phyloP scores from a whole-genome alignment of 176 grass and related monocot genomes.

The Triticum aestivum region DNA sequence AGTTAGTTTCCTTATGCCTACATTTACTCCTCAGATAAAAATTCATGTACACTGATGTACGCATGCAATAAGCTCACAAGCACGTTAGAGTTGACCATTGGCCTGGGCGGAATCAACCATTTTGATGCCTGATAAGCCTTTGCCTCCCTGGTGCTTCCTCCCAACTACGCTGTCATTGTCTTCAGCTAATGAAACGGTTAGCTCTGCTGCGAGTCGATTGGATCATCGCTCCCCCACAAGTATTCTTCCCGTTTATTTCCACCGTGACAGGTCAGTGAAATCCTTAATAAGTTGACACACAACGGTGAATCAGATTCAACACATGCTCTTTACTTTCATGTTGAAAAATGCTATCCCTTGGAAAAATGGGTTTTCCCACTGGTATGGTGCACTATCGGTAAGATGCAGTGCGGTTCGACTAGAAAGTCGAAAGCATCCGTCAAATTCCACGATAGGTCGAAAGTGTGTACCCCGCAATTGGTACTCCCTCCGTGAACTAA shows the following conservation, averaged over 20 bases:
- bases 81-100: no score
- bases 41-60: no score
- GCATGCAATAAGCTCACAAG: no score
- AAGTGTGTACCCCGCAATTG: neutral
- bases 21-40: no score
- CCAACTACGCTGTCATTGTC: neutral
- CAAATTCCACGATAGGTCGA: neutral
- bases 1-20: no score
- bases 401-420: conserved; percentile 31
- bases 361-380: neutral
- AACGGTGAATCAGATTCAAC: neutral
- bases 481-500: neutral
- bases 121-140: neutral
- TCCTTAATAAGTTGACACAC: neutral
- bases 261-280: neutral
- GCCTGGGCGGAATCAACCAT: no score
- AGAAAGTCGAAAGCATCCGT: neutral
- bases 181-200: neutral
- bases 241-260: neutral
- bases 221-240: neutral
- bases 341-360: neutral
- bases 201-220: neutral
- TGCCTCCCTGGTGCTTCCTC: neutral
- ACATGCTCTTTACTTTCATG: neutral
- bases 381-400: neutral